These are phyloP conservation scores for Termitomyces bulborhizus DNA, from an alignment of 768 basidiomycete species.

Conservation along the genomic window DNA sequence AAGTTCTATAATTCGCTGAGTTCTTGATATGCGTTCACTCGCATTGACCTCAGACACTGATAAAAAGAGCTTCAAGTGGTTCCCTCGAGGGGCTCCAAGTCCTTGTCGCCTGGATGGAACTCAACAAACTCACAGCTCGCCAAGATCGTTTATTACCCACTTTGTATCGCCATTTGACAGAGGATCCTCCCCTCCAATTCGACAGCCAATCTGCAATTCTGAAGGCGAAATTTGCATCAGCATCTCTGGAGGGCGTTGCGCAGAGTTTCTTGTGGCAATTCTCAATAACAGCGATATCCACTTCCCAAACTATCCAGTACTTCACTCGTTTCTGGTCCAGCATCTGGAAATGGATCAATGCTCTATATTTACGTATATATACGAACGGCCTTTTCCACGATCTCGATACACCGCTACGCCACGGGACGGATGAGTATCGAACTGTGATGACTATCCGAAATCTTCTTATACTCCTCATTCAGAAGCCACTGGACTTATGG, in stretches of 20 bases:
- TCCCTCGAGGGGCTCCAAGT: slow-evolving; percentile 3
- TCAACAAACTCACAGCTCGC: slow-evolving; percentile 7
- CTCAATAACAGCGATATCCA: neutral
- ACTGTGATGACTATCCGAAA: neutral
- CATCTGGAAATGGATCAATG: slow-evolving; percentile 4
- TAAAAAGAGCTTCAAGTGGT: neutral
- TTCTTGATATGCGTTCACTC: neutral
- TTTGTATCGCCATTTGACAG: neutral
- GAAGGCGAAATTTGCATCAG: neutral
- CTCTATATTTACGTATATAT: slow-evolving; percentile 1
- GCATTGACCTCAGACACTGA: neutral
- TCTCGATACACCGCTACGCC: neutral
- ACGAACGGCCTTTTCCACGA: neutral
- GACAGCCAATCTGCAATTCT: neutral
- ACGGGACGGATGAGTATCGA: slow-evolving; percentile 1
- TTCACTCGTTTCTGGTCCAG: slow-evolving; percentile 1
- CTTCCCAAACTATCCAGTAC: neutral
- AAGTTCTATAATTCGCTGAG: neutral
- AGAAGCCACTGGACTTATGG: neutral
- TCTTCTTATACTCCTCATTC: neutral
- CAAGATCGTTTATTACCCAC: slow-evolving; percentile 3
- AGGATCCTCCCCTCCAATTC: neutral
- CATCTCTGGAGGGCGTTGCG: slow-evolving; percentile 1
- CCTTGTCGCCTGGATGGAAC: slow-evolving; percentile 8
- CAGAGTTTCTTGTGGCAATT: slow-evolving; percentile 6